Evolutionary conservation across 257 asterid genomes (phyloP).

Genomic region (Verbena officinalis): DNA sequence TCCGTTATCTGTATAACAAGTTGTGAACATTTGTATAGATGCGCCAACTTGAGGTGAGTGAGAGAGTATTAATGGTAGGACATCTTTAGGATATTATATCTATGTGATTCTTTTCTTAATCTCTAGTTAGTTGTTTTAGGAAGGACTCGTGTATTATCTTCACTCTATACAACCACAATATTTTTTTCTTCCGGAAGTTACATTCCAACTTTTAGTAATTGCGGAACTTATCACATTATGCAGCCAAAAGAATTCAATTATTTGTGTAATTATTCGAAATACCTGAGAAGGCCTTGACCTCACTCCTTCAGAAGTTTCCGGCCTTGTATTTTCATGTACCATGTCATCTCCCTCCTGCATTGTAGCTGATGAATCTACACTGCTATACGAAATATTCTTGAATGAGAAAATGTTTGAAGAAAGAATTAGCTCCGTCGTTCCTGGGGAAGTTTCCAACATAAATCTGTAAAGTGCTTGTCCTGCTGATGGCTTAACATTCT

Average conservation of each 20-base stretch:
- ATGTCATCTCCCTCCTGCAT: constrained; percentile 40
- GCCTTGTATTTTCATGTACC: constrained; percentile 35
- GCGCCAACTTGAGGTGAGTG: too few relatives aligned
- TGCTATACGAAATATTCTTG: constrained; percentile 59
- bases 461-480: constrained; percentile 90
- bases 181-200: background rate
- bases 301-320: constrained; percentile 51
- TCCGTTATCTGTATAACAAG: too few relatives aligned
- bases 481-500: constrained; percentile 82
- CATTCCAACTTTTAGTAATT: constrained; percentile 8
- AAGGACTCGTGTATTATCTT: too few relatives aligned
- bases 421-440: constrained; percentile 58
- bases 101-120: too few relatives aligned
- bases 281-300: constrained; percentile 64
- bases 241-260: background rate
- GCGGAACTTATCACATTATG: constrained; percentile 20
- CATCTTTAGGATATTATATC: too few relatives aligned
- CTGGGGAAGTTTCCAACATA: constrained; percentile 70
- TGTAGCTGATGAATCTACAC: constrained; percentile 47
- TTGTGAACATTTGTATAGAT: too few relatives aligned
- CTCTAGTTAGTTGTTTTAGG: too few relatives aligned
- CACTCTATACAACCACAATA: too few relatives aligned
- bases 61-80: too few relatives aligned
- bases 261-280: background rate
- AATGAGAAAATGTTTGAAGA: constrained; percentile 91